Percentiles rank a stretch among this genome's conserved stretches.
Conservation (phyloP, 352 stramenopile genomes). For the Phytophthora citrophthora region DNA sequence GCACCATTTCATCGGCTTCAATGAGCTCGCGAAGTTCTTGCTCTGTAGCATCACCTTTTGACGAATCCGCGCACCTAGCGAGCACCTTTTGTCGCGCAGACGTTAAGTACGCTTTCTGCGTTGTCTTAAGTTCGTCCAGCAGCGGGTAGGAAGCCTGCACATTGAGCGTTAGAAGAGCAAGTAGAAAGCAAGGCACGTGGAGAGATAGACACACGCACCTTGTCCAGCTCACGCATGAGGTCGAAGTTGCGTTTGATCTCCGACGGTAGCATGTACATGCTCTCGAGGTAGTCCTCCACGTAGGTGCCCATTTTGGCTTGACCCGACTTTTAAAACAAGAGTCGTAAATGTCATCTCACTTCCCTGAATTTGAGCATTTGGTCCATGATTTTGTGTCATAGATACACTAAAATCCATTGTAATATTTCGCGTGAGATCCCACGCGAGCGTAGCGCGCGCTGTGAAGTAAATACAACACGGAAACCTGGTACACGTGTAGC, state of each 20-base stretch:
- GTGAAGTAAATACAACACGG: too few species aligned
- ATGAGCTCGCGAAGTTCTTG: constrained; percentile 73
- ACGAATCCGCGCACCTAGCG: constrained; percentile 57
- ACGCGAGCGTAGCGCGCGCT: too few species aligned
- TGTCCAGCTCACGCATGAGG: constrained; percentile 89
- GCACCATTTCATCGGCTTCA: constrained; percentile 54
- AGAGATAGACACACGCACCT: constrained; percentile 42
- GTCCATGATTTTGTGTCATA: too few species aligned
- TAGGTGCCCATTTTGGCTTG: constrained; percentile 77
- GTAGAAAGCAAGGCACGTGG: background rate
- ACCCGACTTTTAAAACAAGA: too few species aligned
- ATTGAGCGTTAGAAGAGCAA: constrained; percentile 4
- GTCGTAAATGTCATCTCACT: too few species aligned
- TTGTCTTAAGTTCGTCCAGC: constrained; percentile 73
- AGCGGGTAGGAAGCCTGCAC: constrained; percentile 76
- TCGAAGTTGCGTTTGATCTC: constrained; percentile 92
- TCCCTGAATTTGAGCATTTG: too few species aligned
- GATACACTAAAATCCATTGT: too few species aligned
- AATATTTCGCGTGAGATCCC: too few species aligned
- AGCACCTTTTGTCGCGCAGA: constrained; percentile 68
- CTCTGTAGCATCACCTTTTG: constrained; percentile 60
- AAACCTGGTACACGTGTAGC: too few species aligned
- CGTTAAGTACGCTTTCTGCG: constrained; percentile 70
- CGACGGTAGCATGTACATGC: constrained; percentile 90
- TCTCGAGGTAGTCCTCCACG: constrained; percentile 88